Conservation (phyloP, 441 rosid species). For the Aquilaria agallochum region DNA sequence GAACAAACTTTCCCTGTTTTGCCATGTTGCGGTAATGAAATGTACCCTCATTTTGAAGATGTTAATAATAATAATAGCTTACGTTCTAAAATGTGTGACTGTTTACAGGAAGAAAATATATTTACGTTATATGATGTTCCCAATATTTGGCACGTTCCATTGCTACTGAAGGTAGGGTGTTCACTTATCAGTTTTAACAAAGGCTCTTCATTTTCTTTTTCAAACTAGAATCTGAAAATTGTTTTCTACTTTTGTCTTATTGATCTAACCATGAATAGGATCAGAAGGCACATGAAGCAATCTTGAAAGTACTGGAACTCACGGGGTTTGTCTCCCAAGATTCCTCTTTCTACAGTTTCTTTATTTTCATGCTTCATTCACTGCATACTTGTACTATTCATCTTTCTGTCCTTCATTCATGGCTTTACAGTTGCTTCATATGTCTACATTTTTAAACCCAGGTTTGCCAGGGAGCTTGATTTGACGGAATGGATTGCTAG, state of each 20-base stretch:
- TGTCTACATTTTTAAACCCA: slow-evolving; percentile 31
- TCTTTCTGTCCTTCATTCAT: not conserved
- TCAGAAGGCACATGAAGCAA: slow-evolving; percentile 77
- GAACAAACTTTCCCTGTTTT: slow-evolving; percentile 67
- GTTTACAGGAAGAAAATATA: slow-evolving; percentile 54
- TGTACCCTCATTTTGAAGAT: not conserved
- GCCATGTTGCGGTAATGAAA: slow-evolving; percentile 66
- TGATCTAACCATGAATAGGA: slow-evolving; percentile 37
- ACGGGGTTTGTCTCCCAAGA: slow-evolving; percentile 41
- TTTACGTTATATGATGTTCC: slow-evolving; percentile 81
- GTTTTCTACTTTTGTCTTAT: not conserved
- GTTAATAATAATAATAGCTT: not conserved
- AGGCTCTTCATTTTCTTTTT: not conserved
- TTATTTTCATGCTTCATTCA: not conserved
- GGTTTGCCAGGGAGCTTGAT: slow-evolving; percentile 44
- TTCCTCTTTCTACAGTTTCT: slow-evolving; percentile 3
- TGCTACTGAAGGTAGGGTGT: slow-evolving; percentile 56
- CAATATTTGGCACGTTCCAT: slow-evolving; percentile 84
- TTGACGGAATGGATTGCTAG: slow-evolving; percentile 74
- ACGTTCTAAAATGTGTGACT: slow-evolving; percentile 13
- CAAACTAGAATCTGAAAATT: not conserved
- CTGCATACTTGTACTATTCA: not conserved
- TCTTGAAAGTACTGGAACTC: slow-evolving; percentile 56
- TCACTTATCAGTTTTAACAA: slow-evolving; percentile 1
- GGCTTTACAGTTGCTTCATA: not conserved